Base-by-base conservation (phyloP, 148 eudicot genomes). In the Cornus controversa region DNA sequence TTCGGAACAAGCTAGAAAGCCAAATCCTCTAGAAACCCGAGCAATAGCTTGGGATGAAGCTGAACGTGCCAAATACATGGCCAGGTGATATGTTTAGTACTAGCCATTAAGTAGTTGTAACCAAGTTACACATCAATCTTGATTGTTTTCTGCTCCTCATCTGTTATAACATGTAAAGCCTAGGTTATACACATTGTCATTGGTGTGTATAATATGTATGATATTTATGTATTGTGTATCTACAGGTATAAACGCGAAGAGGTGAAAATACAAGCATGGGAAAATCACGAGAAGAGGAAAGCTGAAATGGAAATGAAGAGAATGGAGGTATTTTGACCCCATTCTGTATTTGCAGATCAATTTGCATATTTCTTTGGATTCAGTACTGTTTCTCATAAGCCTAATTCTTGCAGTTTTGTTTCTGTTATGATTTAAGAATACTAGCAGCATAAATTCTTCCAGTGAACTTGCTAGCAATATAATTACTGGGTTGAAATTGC, bases 1-100 rank as follows among this genome's bases (percentile, higher is more conserved):
- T 14, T 40, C 73, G 11, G 90, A 83, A 37, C 79, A 67, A 20
- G 66, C 36, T 42, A 79, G 77, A 73, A 88, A 86, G 81, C 28
- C 71, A 66, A 91, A 77, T 84, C 93, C 93, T 63, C 76, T 93
- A 78, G 97, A 95, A 81, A 85, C 81, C 16, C 84, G 92, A 54
- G 99, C 99, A 45, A 70, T 84, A 85, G 99, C 99, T 74, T 95
- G 99, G 99, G 99, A 95, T 84, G 99, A 93, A 79, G 99, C 99
- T 0, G 96, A 95, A 68, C 93, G 97, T 20, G 97, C 97, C 74
- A 95, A 90, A 36, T 95, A 89, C 73, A 90, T 81, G 86, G 99
- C 99, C 54, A 91, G 99, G 99, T 95, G 79, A 82, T 6, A 63
- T 71, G 37, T 62, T 62, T 68, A 5, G 57, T 28, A 7, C 28